Conservation (phyloP, 352 stramenopile species). For the Pythium aphanidermatum region DNA sequence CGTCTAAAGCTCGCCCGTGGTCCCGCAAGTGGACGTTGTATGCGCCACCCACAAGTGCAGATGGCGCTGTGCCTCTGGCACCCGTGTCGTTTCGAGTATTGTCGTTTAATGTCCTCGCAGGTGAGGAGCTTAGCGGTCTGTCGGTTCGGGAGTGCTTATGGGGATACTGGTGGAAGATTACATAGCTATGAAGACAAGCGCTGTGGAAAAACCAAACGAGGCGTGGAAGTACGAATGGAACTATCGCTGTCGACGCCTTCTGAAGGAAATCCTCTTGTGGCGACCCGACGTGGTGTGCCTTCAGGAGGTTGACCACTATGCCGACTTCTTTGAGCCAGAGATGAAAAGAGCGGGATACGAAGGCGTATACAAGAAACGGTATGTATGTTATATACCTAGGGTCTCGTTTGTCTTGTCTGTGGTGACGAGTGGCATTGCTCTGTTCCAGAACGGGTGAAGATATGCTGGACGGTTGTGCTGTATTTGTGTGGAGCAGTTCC, state of each 20-base stretch:
- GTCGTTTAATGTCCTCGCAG: constrained; percentile 70
- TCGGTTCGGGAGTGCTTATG: neutral
- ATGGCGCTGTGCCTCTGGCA: constrained; percentile 13
- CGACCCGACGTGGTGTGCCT: constrained; percentile 48
- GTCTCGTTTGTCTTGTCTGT: too few relatives aligned
- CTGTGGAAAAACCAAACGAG: constrained; percentile 15
- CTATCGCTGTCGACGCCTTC: constrained; percentile 35
- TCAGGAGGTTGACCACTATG: constrained; percentile 70
- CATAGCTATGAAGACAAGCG: constrained; percentile 34
- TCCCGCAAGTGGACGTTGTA: constrained; percentile 48
- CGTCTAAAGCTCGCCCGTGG: constrained; percentile 5
- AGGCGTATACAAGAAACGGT: constrained; percentile 59
- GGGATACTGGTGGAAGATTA: constrained; percentile 55
- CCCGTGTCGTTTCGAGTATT: constrained; percentile 50
- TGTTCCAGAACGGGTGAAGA: constrained; percentile 42
- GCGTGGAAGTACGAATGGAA: constrained; percentile 53
- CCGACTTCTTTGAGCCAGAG: constrained; percentile 63
- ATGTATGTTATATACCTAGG: too few relatives aligned
- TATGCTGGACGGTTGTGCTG: constrained; percentile 59
- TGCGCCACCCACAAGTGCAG: constrained; percentile 22
- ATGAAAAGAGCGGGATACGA: constrained; percentile 42
- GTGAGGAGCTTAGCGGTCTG: constrained; percentile 8
- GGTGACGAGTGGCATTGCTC: neutral
- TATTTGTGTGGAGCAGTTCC: constrained; percentile 44
- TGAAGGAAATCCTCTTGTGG: constrained; percentile 50